A percentile compares a stretch with the other conserved stretches of the same genome.
These are phyloP conservation scores for Basipetospora sp. DNA, from an alignment of 2,329 filamentous ascomycete species.

Conservation along the genomic window DNA sequence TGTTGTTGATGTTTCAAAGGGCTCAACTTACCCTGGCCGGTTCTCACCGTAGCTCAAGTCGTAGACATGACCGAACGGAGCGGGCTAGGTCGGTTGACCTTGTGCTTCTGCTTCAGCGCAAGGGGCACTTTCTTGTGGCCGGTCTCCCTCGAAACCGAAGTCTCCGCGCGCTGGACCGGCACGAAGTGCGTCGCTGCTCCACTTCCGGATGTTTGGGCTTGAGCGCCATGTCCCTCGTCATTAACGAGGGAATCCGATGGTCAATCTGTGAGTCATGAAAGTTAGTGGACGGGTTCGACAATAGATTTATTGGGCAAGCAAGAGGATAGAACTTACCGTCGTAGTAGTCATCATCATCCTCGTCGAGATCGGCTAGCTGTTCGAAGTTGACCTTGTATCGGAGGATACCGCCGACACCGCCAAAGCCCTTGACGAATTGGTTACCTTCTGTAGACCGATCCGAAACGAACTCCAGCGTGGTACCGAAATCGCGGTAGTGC, in stretches of 20 bases:
- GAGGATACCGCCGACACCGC: constrained; percentile 91
- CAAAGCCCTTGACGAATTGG: constrained; percentile 98
- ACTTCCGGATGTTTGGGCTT: constrained; percentile 33
- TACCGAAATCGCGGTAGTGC: constrained; percentile 95
- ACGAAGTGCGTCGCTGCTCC: constrained; percentile 18
- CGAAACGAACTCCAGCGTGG: constrained; percentile 89
- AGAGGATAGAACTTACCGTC: constrained; percentile 29
- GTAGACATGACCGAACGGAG: constrained; percentile 54
- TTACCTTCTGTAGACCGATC: constrained; percentile 96
- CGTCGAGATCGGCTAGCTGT: constrained; percentile 80
- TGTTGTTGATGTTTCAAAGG: too few relatives aligned
- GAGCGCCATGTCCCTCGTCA: constrained; percentile 65
- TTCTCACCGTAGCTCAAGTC: constrained; percentile 29
- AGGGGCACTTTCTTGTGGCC: constrained; percentile 5
- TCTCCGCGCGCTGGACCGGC: constrained; percentile 25
- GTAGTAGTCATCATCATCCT: constrained; percentile 93
- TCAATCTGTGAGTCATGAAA: constrained; percentile 50
- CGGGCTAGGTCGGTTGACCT: constrained; percentile 49
- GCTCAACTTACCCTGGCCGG: constrained; percentile 3
- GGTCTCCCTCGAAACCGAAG: constrained; percentile 16
- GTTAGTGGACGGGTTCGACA: too few relatives aligned
- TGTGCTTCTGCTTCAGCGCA: constrained; percentile 27
- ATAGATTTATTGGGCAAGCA: too few relatives aligned
- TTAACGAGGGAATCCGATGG: constrained; percentile 72
- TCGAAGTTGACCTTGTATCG: constrained; percentile 99